Base-by-base conservation (phyloP, 2,329 filamentous ascomycete genomes). In the Alternaria incomplexa region DNA sequence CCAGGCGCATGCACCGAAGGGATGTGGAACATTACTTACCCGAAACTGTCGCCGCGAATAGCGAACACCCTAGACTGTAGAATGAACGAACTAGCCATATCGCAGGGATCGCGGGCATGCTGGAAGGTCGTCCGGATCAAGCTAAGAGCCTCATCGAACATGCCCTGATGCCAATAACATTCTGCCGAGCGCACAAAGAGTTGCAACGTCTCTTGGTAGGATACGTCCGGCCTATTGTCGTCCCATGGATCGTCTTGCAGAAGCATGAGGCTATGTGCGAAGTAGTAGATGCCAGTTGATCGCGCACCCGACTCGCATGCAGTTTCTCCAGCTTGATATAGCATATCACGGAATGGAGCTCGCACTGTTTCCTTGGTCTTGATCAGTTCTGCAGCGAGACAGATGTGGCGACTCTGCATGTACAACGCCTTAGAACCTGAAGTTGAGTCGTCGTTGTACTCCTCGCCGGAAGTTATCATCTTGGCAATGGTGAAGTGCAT, bases 401-500 rank as follows among this genome's bases (percentile, higher is more conserved):
- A 94, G 4, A 97, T 90, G 77, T 97, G 95, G 6, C 90, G 87
- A 22, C 93, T 92, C 63, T 91, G 90, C 62, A 88, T 90, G 73
- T 96, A 93, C 12, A 89, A 85, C 3, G 79, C 71, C 52, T 82
- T 83, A 5, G 80, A 81, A 3, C 79, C 76, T 23, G 77, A 69
- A 25, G 86, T 85, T 53, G 85, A 85, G 2, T 87, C 83, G 63
- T 93, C 89, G 8, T 71, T 64, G 23, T 86, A 80, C 8, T 83
- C 81, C 22, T 82, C 88, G 70, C 93, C 90, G 69, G 91, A 91
- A 77, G 94, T 88, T 68, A 97, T 87, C 0, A 90, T 91, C 74
- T 93, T 90, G 0, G 92, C 91, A 71, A 97, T 93, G 48, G 93
- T 89, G 71, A 94, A 97, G 79, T 97, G 93, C 94, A 97, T 97